These are phyloP conservation scores for Ophiostoma sp. DNA, from an alignment of 2,329 filamentous ascomycete genomes.

Conservation along the genomic window DNA sequence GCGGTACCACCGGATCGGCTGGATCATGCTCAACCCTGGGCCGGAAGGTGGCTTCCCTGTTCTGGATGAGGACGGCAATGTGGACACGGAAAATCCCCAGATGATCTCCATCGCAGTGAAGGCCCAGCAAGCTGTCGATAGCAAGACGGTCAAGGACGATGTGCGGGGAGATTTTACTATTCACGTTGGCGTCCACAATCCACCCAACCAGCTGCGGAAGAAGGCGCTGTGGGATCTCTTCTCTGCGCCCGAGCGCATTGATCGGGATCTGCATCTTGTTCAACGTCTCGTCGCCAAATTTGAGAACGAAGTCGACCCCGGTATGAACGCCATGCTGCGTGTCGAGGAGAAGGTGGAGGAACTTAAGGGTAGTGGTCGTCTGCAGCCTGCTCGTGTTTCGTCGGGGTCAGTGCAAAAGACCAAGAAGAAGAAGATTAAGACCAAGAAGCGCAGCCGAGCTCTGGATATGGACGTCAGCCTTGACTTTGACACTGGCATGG, in stretches of 20 bases:
- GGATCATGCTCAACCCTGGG: slow-evolving; percentile 89
- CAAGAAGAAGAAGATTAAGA: slow-evolving; percentile 53
- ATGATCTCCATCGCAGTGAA: slow-evolving; percentile 66
- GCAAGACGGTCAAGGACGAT: slow-evolving; percentile 94
- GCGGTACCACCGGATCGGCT: slow-evolving; percentile 94
- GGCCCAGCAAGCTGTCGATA: slow-evolving; percentile 89
- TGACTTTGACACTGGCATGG: slow-evolving; percentile 44
- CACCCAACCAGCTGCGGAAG: slow-evolving; percentile 77
- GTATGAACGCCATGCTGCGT: slow-evolving; percentile 69
- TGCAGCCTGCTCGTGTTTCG: slow-evolving; percentile 56
- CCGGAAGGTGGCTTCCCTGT: slow-evolving; percentile 48
- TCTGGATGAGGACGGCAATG: slow-evolving; percentile 56
- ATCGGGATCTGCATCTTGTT: slow-evolving; percentile 80
- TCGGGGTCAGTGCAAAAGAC: not conserved
- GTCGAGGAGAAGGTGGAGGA: slow-evolving; percentile 85
- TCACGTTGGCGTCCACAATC: slow-evolving; percentile 92
- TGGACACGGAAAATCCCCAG: slow-evolving; percentile 49
- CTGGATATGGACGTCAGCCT: slow-evolving; percentile 56
- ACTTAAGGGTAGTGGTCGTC: slow-evolving; percentile 65
- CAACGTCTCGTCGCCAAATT: slow-evolving; percentile 77
- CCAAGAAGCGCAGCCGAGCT: slow-evolving; percentile 53
- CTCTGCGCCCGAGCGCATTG: slow-evolving; percentile 86
- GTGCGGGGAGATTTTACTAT: slow-evolving; percentile 89
- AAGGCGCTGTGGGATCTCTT: slow-evolving; percentile 97
- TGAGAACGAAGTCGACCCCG: slow-evolving; percentile 73